phyloP scores from a whole-genome alignment of 2,329 filamentous ascomycete species.

The Parastagonospora avenae region DNA sequence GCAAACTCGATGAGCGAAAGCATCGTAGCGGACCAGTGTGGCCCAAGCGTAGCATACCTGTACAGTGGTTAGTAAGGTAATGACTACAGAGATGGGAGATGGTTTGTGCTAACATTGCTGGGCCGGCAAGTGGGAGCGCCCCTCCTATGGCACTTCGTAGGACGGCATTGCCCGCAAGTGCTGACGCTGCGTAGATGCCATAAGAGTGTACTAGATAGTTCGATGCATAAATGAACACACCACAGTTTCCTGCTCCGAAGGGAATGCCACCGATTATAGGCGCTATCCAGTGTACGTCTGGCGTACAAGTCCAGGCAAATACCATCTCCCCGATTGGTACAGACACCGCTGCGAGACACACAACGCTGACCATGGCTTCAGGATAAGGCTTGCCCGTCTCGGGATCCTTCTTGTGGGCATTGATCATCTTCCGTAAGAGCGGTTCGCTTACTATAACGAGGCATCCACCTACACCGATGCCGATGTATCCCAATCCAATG shows the following conservation, averaged over 20 bases:
- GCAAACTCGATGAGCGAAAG: slow-evolving; percentile 74
- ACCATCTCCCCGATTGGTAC: slow-evolving; percentile 80
- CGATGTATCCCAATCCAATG: slow-evolving; percentile 78
- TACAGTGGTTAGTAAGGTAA: slow-evolving; percentile 1
- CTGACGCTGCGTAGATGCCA: slow-evolving; percentile 80
- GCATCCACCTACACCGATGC: slow-evolving; percentile 64
- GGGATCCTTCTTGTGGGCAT: slow-evolving; percentile 74
- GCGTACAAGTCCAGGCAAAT: slow-evolving; percentile 84
- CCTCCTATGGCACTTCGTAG: slow-evolving; percentile 75
- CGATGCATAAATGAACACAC: slow-evolving; percentile 79
- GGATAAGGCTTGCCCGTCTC: slow-evolving; percentile 74
- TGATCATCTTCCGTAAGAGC: slow-evolving; percentile 76
- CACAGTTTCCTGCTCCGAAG: slow-evolving; percentile 77
- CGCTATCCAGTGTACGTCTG: slow-evolving; percentile 81
- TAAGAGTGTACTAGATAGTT: slow-evolving; percentile 83
- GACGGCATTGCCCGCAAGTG: slow-evolving; percentile 79
- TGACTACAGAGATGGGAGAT: not conserved
- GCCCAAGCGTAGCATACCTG: slow-evolving; percentile 67
- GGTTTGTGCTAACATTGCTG: slow-evolving; percentile 57
- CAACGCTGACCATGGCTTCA: slow-evolving; percentile 80
- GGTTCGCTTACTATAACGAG: slow-evolving; percentile 64
- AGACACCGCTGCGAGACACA: slow-evolving; percentile 76
- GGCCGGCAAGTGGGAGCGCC: slow-evolving; percentile 75
- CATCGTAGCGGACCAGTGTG: slow-evolving; percentile 80
- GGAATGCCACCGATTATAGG: slow-evolving; percentile 79